Conservation (phyloP, 352 stramenopile species). For the Phytophthora sp. region DNA sequence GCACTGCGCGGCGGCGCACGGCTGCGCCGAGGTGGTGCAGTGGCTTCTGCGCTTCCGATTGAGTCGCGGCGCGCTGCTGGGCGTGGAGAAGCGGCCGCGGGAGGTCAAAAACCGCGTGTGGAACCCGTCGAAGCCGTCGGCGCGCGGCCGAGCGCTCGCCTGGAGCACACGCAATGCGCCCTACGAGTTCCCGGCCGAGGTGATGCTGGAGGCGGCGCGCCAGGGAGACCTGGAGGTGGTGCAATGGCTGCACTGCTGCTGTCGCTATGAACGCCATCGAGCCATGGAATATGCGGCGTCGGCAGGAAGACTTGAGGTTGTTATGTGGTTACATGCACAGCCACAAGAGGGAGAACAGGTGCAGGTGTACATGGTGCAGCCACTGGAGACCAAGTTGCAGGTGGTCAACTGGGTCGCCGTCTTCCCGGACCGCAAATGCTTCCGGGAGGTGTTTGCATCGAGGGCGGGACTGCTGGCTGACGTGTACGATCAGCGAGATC, state of each 20-base stretch:
- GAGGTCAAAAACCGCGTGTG: neutral
- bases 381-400: slow-evolving; percentile 26
- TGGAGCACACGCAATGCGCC: slow-evolving; percentile 40
- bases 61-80: slow-evolving; percentile 17
- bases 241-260: slow-evolving; percentile 45
- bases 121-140: neutral
- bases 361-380: slow-evolving; percentile 39
- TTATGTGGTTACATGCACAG: slow-evolving; percentile 42
- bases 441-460: slow-evolving; percentile 43
- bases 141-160: slow-evolving; percentile 17
- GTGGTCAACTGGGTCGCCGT: slow-evolving; percentile 47
- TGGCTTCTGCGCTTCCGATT: slow-evolving; percentile 38
- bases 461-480: slow-evolving; percentile 30
- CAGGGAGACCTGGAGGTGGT: slow-evolving; percentile 44
- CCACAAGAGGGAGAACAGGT: slow-evolving; percentile 11
- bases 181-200: slow-evolving; percentile 41
- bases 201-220: slow-evolving; percentile 47
- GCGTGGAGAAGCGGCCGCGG: slow-evolving; percentile 1
- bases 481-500: slow-evolving; percentile 42
- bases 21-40: slow-evolving; percentile 34
- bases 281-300: slow-evolving; percentile 53
- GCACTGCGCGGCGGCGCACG: slow-evolving; percentile 42
- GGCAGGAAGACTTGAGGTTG: slow-evolving; percentile 35
- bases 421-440: slow-evolving; percentile 31
- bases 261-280: slow-evolving; percentile 38